A percentile compares a stretch with the other conserved stretches of the same genome.
phyloP scores from a whole-genome alignment of 2,329 filamentous ascomycete genomes.

The Fusarium sp. region DNA sequence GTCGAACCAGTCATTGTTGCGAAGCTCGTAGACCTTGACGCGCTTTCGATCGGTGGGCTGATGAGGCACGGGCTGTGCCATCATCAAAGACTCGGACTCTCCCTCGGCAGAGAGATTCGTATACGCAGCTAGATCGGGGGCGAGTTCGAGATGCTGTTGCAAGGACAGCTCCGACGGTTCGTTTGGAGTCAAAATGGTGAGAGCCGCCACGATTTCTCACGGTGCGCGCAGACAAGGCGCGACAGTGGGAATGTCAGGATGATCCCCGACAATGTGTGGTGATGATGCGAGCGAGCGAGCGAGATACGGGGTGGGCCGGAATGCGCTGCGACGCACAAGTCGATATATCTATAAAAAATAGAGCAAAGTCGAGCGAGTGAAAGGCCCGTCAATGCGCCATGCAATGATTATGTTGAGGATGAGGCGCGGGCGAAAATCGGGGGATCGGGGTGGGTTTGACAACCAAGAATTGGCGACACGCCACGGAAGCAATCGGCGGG shows the following conservation, averaged over 20 bases:
- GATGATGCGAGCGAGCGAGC: conserved; percentile 1
- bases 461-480: conserved; percentile 41
- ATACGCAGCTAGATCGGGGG: conserved; percentile 65
- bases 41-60: conserved; percentile 75
- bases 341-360: conserved; percentile 24
- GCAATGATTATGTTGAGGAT: conserved; percentile 40
- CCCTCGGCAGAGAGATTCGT: conserved; percentile 63
- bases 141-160: conserved; percentile 70
- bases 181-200: conserved; percentile 66
- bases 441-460: conserved; percentile 38
- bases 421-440: conserved; percentile 35
- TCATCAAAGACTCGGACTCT: conserved; percentile 73
- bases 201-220: conserved; percentile 65
- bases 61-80: conserved; percentile 79
- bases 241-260: conserved; percentile 37
- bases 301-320: conserved; percentile 17
- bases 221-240: conserved; percentile 50
- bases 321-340: conserved; percentile 37
- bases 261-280: background rate
- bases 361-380: conserved; percentile 37
- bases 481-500: conserved; percentile 42
- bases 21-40: conserved; percentile 99
- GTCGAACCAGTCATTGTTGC: conserved; percentile 99
- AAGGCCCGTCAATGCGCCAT: conserved; percentile 51
- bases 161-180: conserved; percentile 67